Conservation (phyloP, 2,329 filamentous ascomycete species). For the Penicillium decumbens region DNA sequence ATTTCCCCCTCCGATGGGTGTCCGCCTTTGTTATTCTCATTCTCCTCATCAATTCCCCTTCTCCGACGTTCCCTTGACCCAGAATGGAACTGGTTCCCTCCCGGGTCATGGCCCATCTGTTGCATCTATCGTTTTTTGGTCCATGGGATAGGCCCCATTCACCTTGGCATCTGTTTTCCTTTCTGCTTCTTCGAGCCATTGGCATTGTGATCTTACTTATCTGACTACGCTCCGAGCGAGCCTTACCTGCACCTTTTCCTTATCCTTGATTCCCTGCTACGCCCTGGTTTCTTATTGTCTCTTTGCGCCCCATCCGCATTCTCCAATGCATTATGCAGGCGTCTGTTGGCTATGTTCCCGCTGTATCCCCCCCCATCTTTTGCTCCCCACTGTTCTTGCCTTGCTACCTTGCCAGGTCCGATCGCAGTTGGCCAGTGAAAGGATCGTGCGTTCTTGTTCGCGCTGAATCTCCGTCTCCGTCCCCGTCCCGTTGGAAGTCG, state of each 20-base stretch:
- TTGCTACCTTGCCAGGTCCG: slow-evolving; percentile 12
- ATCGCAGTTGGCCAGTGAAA: slow-evolving; percentile 6
- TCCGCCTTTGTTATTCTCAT: slow-evolving; percentile 2
- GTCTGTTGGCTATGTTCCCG: slow-evolving; percentile 26
- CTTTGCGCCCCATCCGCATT: slow-evolving; percentile 22
- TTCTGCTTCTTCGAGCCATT: slow-evolving; percentile 1
- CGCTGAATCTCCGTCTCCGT: background rate
- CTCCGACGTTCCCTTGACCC: slow-evolving; percentile 6
- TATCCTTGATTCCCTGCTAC: slow-evolving; percentile 22
- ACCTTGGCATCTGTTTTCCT: slow-evolving; percentile 12
- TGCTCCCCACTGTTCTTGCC: slow-evolving; percentile 10
- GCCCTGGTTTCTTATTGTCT: slow-evolving; percentile 19
- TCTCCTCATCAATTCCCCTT: slow-evolving; percentile 5
- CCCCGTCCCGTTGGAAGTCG: background rate
- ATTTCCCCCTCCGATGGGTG: slow-evolving; percentile 6
- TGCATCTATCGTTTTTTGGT: slow-evolving; percentile 16
- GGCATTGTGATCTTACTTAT: slow-evolving; percentile 15
- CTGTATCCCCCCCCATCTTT: slow-evolving; percentile 19
- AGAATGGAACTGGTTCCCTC: slow-evolving; percentile 22
- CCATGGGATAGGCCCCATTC: slow-evolving; percentile 6
- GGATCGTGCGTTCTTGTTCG: slow-evolving; percentile 3
- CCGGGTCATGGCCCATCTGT: slow-evolving; percentile 12
- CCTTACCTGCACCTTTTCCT: slow-evolving; percentile 7
- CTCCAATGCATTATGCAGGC: slow-evolving; percentile 37
- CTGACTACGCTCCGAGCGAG: slow-evolving; percentile 21